Conservation (phyloP, 768 basidiomycete species). For the Tylopilus rubrobrunneus region DNA sequence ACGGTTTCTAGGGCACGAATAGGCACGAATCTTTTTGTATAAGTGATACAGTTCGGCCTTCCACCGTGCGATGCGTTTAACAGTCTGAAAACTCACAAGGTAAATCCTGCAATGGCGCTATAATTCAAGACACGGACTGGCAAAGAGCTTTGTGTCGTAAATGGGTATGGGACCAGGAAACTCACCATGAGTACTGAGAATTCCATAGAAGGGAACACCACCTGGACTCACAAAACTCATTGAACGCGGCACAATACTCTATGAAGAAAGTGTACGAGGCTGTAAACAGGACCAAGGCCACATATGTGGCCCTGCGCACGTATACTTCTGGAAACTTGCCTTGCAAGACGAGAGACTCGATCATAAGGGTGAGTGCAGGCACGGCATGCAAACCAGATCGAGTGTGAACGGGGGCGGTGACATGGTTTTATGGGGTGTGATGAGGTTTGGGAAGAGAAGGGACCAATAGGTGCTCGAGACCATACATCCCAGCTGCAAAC, state of each 20-base stretch:
- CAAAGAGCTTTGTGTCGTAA: conserved; percentile 55
- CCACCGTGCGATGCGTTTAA: conserved; percentile 56
- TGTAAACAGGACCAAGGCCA: conserved; percentile 22
- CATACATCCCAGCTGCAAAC: conserved; percentile 25
- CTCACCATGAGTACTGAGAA: not conserved
- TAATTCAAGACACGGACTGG: conserved; percentile 58
- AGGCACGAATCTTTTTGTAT: not conserved
- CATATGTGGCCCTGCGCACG: conserved; percentile 10
- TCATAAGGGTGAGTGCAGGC: conserved; percentile 52
- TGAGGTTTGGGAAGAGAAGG: conserved; percentile 20
- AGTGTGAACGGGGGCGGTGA: conserved; percentile 15
- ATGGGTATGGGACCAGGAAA: conserved; percentile 73
- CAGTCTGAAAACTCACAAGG: conserved; percentile 41
- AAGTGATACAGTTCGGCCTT: not conserved
- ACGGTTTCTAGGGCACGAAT: no score
- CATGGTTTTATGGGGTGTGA: not conserved
- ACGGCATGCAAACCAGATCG: conserved; percentile 65
- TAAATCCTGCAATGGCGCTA: conserved; percentile 35
- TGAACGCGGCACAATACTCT: conserved; percentile 61
- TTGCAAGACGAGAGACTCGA: conserved; percentile 70
- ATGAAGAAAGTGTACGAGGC: conserved; percentile 60
- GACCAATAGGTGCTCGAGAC: not conserved
- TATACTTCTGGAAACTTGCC: conserved; percentile 39
- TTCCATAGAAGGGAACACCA: not conserved
- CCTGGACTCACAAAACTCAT: conserved; percentile 53